Evolutionary conservation across 495 filamentous ascomycete species (phyloP), one percentile per base, ranked within the genome.

Genomic region (Trichoderma erinaceum): DNA sequence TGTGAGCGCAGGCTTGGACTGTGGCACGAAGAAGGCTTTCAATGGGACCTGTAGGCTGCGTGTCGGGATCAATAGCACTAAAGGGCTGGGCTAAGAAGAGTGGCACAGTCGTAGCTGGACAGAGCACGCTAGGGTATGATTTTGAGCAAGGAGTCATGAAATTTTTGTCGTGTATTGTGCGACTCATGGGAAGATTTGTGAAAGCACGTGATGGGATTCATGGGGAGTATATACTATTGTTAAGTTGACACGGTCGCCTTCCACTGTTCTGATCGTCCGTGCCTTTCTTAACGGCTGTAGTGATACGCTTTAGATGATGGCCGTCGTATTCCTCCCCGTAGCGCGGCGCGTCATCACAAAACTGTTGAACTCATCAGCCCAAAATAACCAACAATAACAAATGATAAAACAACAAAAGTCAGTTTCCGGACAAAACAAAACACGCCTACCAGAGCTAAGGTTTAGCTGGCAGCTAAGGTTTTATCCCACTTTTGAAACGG

Each of bases 1-100:
- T 61, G 27, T 61, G 56, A 15, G 25, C 56, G 56, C 56, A 61
- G 56, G 56, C 56, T 61, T 61, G 56, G 50, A 29, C 56, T 61
- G 56, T 61, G 56, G 56, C 56, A 61, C 25, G 56, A 61, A 16
- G 56, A 61, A 61, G 56, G 56, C 56, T 29, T 48, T 48, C 5
- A 7, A 3, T 4, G 50, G 21, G n/a, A n/a, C 21, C 4, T 7
- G 5, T 38, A 38, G 35, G 35, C 35, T 5, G 35, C 1, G 35
- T 0, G 5, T 38, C 7, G 35, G 35, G 35, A 38, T 38, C 35
- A 10, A 5, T 38, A 7, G 35, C 35, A 38, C 35, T 38, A 38
- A 10, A 38, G 35, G 5, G 8, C 35, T 7, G 35, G 35, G 35
- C 35, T 38, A 10, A 5, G 35, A 38, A 6, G 35, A 38, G 35